These are phyloP conservation scores for Lycium ferocissimum DNA, from an alignment of 257 asterid genomes.

Conservation along the genomic window DNA sequence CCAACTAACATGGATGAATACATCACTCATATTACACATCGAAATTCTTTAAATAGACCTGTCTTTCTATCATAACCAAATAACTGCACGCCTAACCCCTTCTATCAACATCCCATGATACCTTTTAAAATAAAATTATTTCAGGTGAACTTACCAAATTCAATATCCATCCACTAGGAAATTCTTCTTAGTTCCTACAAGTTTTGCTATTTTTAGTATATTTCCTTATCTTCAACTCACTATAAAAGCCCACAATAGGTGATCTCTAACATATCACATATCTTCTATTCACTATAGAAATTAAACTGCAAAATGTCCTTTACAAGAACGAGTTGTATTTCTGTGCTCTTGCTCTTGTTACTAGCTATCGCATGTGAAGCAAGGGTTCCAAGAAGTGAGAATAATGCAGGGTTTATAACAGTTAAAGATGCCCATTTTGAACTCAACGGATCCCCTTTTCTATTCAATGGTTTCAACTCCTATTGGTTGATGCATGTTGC, in stretches of 20 bases:
- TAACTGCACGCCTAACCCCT: not conserved
- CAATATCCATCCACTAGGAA: not conserved
- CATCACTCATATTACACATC: not conserved
- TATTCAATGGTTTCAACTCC: constrained; percentile 29
- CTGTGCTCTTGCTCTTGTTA: not conserved
- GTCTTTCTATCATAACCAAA: not conserved
- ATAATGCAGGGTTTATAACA: not conserved
- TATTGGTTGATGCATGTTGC: constrained; percentile 34
- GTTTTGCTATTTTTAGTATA: not conserved
- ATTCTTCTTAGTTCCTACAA: not conserved
- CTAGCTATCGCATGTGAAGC: not conserved
- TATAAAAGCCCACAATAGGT: not conserved
- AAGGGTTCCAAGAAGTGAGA: not conserved
- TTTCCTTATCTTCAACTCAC: not conserved
- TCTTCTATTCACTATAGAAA: not conserved
- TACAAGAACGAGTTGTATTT: not conserved
- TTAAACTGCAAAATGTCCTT: not conserved
- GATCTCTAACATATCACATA: not conserved
- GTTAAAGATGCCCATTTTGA: not conserved
- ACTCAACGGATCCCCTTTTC: constrained; percentile 15
- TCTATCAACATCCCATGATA: not conserved
- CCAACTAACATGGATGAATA: not conserved
- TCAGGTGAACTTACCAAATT: not conserved
- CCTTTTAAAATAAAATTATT: not conserved
- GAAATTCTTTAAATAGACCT: not conserved